Evolutionary conservation across 108 stramenopile species (phyloP), one percentile per base, ranked within the genome.

Genomic region (Skeletonema grethae): DNA sequence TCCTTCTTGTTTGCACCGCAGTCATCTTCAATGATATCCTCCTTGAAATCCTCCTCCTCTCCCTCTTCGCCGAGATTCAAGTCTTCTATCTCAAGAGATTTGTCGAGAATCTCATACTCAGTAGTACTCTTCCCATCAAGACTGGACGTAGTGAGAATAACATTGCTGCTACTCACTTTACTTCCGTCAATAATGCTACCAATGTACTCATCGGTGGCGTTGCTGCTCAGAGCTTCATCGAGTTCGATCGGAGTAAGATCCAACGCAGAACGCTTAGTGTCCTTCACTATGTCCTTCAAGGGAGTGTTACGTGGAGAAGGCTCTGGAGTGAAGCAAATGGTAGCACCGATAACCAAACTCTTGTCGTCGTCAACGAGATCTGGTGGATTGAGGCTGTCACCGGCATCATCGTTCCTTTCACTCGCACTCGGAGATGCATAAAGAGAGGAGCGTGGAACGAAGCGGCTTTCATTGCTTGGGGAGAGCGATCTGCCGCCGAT

Each of bases 241-340:
- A 22, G 20, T 53, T 53, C 50, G 50, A 53, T 6, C 20, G 50
- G 22, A 22, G 50, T 24, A 22, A 53, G 50, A 63, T 43, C 43
- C 39, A 41, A 71, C 15, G 50, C 13, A 41, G 31, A 62, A 55
- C 43, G 45, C 11, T 11, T 65, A 22, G 5, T 5, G 15, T 30
- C 56, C 56, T 18, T 65, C 65, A 31, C 59, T 34, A 2, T 5
- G 15, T 30, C 56, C 56, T 18, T 65, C 58, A 31, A 53, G 38
- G 66, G 58, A 10, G 69, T 62, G 25, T 35, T 48, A 16, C 32
- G 36, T n/a, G 69, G 73, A 62, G 70, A 82, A 35, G 70, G 18
- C 53, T 82, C 59, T 6, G 80, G 80, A 39, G 80, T 82, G 68
- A 75, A 75, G 53, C 73, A 74, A 66, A 82, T 82, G 3, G 80